Conservation (phyloP, 2,329 filamentous ascomycete genomes). For the Fusarium avenaceum region DNA sequence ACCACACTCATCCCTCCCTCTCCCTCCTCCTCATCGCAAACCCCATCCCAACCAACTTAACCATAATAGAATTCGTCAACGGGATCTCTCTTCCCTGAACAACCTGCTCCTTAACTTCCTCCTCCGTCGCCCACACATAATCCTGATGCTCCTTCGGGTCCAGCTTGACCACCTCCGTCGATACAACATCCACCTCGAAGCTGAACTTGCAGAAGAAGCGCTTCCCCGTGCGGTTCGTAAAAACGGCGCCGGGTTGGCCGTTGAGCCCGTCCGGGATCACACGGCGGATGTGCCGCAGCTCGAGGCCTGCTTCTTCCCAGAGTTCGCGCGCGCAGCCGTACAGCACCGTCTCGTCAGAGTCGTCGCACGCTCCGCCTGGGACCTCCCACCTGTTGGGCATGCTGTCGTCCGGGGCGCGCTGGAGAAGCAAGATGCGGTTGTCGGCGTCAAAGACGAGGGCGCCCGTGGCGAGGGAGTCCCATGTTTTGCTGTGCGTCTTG, state of each 20-base stretch:
- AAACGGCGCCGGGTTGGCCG: conserved; percentile 46
- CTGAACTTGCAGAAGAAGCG: conserved; percentile 52
- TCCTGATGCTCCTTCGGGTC: conserved; percentile 59
- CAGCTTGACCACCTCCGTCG: conserved; percentile 49
- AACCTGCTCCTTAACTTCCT: conserved; percentile 52
- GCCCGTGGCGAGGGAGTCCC: conserved; percentile 52
- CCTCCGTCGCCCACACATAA: conserved; percentile 57
- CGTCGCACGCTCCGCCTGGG: conserved; percentile 63
- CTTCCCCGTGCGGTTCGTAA: conserved; percentile 54
- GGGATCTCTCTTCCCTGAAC: conserved; percentile 50
- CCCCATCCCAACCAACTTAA: conserved; percentile 49
- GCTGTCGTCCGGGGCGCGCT: conserved; percentile 60
- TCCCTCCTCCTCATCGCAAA: conserved; percentile 48
- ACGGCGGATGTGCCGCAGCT: conserved; percentile 48
- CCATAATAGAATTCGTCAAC: conserved; percentile 50
- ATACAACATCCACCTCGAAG: conserved; percentile 55
- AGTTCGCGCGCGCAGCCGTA: conserved; percentile 62
- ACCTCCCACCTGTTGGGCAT: conserved; percentile 63
- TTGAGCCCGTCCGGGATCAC: conserved; percentile 49
- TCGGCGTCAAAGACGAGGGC: conserved; percentile 54
- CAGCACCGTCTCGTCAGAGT: conserved; percentile 58
- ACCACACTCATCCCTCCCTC: neutral
- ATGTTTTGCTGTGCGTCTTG: conserved; percentile 43
- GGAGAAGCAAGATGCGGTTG: conserved; percentile 59
- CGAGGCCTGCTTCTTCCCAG: conserved; percentile 62